Base-by-base conservation (phyloP, 2,329 filamentous ascomycete species). In the Sclerotinia subarctica region DNA sequence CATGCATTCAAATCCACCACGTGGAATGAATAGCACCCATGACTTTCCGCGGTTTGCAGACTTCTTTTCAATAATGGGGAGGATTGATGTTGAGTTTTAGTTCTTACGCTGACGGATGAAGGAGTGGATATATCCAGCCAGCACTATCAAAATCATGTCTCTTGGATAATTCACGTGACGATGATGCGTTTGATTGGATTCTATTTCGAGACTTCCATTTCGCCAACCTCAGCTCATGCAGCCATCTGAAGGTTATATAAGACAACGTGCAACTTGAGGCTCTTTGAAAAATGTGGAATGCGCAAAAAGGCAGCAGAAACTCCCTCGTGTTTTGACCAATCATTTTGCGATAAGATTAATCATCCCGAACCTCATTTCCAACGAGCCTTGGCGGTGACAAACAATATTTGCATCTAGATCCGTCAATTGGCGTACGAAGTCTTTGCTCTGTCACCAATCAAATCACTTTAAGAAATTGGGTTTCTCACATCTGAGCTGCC, bases 181-280 rank as follows among this genome's bases (percentile, higher is more conserved):
- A 1, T 0, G 1, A 3, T 46, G 3, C 15, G 13, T 35, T 38
- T 58, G 15, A 38, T 62, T 38, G 59, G 29, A 49, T 51, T 51
- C 29, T 62, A 67, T 67, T 62, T 67, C 59, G 5, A 53, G 56
- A 62, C 6, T 46, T 63, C 38, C 26, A 53, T 67, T 46, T 53
- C 57, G 19, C 57, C 26, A 42, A 47, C 8, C 38, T 66, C 65
- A 67, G 65, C 57, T 67, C 35, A 49, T 63, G 65, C 65, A 67
- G 57, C 65, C 65, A 67, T 38, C 47, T 57, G 5, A 47, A 51
- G 11, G 2, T 38, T 62, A 19, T 62, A 19, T 19, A 51, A 62
- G 46, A 38, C 29, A 38, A 35, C 44, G 24, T 59, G 32, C 58
- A 49, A 35, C 3, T 32, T 32, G 19, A 54, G 19, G 59, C 59